Percentiles rank a stretch among this genome's conserved stretches.
phyloP scores from a whole-genome alignment of 2,329 filamentous ascomycete genomes.

The Alternaria alternata region DNA sequence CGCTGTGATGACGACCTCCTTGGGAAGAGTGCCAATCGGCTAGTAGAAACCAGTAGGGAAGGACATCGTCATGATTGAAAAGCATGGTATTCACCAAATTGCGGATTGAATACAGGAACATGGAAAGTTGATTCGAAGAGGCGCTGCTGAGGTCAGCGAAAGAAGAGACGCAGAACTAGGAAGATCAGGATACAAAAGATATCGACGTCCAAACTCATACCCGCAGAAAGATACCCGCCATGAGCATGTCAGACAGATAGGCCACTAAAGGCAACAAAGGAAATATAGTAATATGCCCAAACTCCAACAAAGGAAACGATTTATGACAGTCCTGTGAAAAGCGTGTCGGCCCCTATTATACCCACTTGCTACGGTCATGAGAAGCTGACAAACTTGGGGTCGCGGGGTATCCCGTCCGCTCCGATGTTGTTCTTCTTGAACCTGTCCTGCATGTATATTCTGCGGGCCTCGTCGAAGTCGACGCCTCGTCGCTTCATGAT shows the following conservation, averaged over 20 bases:
- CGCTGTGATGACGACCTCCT: background rate
- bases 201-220: constrained; percentile 8
- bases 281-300: constrained; percentile 10
- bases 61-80: background rate
- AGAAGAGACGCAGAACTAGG: constrained; percentile 7
- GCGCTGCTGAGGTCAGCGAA: constrained; percentile 3
- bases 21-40: background rate
- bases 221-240: constrained; percentile 6
- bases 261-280: constrained; percentile 16
- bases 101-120: background rate
- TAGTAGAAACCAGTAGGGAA: background rate
- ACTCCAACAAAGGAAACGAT: constrained; percentile 16
- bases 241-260: constrained; percentile 7
- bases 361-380: constrained; percentile 52
- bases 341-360: background rate
- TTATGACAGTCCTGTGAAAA: constrained; percentile 3
- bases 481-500: constrained; percentile 90
- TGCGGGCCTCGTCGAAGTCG: constrained; percentile 88
- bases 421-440: constrained; percentile 91
- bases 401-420: constrained; percentile 83
- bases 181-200: constrained; percentile 1
- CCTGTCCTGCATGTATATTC: constrained; percentile 82
- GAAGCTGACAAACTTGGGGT: constrained; percentile 97
- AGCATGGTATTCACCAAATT: background rate
- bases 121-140: constrained; percentile 3